Evolutionary conservation across 495 filamentous ascomycete species (phyloP), one percentile per base, ranked within the genome.

Genomic region (Aspergillus conjunctus): DNA sequence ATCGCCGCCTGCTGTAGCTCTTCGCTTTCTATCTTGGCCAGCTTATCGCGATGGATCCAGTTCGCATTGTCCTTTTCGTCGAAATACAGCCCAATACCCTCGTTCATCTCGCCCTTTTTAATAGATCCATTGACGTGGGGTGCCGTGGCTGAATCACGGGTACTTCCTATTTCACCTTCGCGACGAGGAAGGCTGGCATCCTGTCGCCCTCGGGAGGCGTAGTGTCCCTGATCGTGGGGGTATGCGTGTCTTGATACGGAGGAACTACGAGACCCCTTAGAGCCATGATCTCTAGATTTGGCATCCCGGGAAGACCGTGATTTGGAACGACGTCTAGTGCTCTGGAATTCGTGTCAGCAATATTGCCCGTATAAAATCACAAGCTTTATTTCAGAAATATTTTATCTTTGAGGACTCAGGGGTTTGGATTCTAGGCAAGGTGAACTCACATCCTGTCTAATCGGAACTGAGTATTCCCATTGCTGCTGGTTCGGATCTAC

Each of bases 1-100:
- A 93, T 86, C 8, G 91, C 92, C 4, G 92, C 92, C 68, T 91
- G 91, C 66, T 95, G 91, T 62, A 97, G 79, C 72, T 98, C 94
- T 72, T 91, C 83, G 67, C 82, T 97, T 78, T 98, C 94, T 65
- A 98, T 98, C 69, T 85, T 83, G 33, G 91, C 93, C 49, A 98
- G 75, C 74, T 98, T 98, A 73, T 98, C 94, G 21, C 94, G 83
- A 71, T 98, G 93, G 59, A 98, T 98, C 94, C 94, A 98, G 46
- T 85, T 82, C 64, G 81, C 83, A 31, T 77, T 68, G 15, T 74
- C 74, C 21, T 63, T 61, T 7, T 70, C 67, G 14, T 63, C 64
- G 34, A 68, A 34, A n/a, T 60, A 45, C 22, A 41, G 9, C 54
- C 54, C 22, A 51, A 54, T 37, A 33, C 58, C 50, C 10, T 55